Evolutionary conservation across 2,329 filamentous ascomycete species (phyloP), one percentile per base, ranked within the genome.

Genomic region (Diaporthe sp.): DNA sequence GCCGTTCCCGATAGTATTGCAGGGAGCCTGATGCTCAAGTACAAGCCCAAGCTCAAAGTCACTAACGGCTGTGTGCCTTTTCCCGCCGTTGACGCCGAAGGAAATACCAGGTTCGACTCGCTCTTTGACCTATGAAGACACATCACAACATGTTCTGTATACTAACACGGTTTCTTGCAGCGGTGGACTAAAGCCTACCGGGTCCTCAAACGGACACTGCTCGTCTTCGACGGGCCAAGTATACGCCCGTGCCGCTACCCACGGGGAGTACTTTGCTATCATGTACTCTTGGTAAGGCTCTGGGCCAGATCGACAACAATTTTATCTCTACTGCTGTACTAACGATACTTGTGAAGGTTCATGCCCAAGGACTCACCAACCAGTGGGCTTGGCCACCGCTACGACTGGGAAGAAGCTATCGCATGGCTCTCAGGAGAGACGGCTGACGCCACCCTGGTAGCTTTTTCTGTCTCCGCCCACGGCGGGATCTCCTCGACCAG

Each of bases 21-120:
- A 0, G 90, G 90, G 19, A 80, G 84, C 3, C 80, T 90, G 34
- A 90, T 90, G 78, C 80, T 88, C 57, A 87, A 88, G 72, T 92
- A 90, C 82, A 87, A 92, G 82, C 90, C 90, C 0, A 86, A 84
- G 72, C 84, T 92, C 8, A 79, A 90, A 15, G 87, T 92, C 7
- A 85, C 86, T 25, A 89, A 90, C 78, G 91, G 91, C 61, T 93
- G 91, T 77, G 90, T 92, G 12, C 90, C 91, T 0, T 93, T 91
- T 79, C 90, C 91, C 0, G 91, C 88, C 1, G 91, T 93, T 1
- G 88, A 93, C 77, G 85, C 86, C 0, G 81, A 83, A 0, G 91
- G 91, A 3, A 86, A 92, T 78, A 92, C 88, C 22, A 85, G 87
- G 90, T 92, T 81, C 76, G 84, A 78, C 8, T 51, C 10, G n/a